These are phyloP conservation scores for Neurospora sp. DNA, from an alignment of 2,329 filamentous ascomycete genomes.

Conservation along the genomic window DNA sequence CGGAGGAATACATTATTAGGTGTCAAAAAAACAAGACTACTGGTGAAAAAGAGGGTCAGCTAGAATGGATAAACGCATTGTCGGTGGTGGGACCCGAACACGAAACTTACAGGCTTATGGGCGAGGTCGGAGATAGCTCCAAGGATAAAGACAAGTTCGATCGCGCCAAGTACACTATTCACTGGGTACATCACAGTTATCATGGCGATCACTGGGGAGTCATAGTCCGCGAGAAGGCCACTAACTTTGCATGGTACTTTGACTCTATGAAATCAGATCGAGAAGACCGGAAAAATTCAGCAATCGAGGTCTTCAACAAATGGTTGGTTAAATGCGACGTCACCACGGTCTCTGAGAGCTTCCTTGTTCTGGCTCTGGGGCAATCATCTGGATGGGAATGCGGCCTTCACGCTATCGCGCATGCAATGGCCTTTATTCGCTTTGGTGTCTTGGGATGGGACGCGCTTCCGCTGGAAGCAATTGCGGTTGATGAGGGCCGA, in stretches of 20 bases:
- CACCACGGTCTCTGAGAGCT: not conserved
- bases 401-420: conserved; percentile 7
- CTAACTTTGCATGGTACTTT: not conserved
- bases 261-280: not conserved
- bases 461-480: not conserved
- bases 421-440: conserved; percentile 9
- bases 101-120: too few relatives aligned
- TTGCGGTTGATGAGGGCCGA: not conserved
- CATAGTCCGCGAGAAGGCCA: conserved; percentile 3
- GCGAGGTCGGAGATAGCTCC: not conserved
- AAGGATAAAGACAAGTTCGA: not conserved
- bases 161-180: conserved; percentile 2
- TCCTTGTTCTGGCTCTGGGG: not conserved
- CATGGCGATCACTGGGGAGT: conserved; percentile 6
- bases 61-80: too few relatives aligned
- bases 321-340: not conserved
- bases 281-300: not conserved
- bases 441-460: conserved; percentile 8
- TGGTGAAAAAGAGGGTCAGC: too few relatives aligned
- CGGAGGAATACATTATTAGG: not conserved
- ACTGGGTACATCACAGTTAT: not conserved
- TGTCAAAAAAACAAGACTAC: too few relatives aligned
- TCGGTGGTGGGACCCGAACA: too few relatives aligned
- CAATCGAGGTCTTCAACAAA: not conserved
- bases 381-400: conserved; percentile 8